A percentile compares a stretch with the other conserved stretches of the same genome.
phyloP scores from a whole-genome alignment of 2,329 filamentous ascomycete species.

The Aspergillus vadensis region DNA sequence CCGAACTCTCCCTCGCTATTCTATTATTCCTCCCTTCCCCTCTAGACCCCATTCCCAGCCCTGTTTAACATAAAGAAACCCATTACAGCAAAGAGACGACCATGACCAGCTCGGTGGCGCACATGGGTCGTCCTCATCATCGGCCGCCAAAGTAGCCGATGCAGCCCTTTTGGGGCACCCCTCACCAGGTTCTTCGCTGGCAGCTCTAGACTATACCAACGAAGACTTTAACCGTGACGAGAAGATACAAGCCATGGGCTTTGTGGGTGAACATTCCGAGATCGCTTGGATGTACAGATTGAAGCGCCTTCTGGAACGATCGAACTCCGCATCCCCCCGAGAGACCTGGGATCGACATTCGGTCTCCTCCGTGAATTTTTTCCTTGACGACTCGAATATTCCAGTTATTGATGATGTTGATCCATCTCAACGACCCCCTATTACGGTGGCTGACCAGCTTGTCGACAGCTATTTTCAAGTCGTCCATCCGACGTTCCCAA shows the following conservation, averaged over 20 bases:
- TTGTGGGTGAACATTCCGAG: slow-evolving; percentile 49
- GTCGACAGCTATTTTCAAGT: slow-evolving; percentile 43
- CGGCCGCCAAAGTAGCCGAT: slow-evolving; percentile 14
- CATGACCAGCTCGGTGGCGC: slow-evolving; percentile 13
- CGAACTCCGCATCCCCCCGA: slow-evolving; percentile 19
- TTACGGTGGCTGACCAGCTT: slow-evolving; percentile 42
- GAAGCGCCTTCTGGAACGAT: slow-evolving; percentile 38
- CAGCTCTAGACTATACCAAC: slow-evolving; percentile 43
- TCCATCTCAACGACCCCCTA: slow-evolving; percentile 38
- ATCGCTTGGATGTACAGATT: slow-evolving; percentile 48
- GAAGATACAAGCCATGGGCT: slow-evolving; percentile 42
- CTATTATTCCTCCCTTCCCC: neutral
- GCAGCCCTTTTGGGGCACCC: slow-evolving; percentile 16
- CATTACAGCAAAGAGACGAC: slow-evolving; percentile 16
- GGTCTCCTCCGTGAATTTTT: slow-evolving; percentile 41
- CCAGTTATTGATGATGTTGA: slow-evolving; percentile 39
- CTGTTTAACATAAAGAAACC: slow-evolving; percentile 7
- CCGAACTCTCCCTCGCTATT: neutral
- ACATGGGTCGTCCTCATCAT: slow-evolving; percentile 18
- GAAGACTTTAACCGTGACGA: slow-evolving; percentile 48
- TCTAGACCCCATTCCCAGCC: neutral
- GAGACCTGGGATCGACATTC: slow-evolving; percentile 27
- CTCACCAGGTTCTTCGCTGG: slow-evolving; percentile 32
- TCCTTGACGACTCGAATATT: slow-evolving; percentile 43
- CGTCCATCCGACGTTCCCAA: slow-evolving; percentile 46